Percentiles rank a stretch among this genome's conserved stretches.
phyloP scores from a whole-genome alignment of 257 asterid genomes.

The Gynochthodes officinalis region DNA sequence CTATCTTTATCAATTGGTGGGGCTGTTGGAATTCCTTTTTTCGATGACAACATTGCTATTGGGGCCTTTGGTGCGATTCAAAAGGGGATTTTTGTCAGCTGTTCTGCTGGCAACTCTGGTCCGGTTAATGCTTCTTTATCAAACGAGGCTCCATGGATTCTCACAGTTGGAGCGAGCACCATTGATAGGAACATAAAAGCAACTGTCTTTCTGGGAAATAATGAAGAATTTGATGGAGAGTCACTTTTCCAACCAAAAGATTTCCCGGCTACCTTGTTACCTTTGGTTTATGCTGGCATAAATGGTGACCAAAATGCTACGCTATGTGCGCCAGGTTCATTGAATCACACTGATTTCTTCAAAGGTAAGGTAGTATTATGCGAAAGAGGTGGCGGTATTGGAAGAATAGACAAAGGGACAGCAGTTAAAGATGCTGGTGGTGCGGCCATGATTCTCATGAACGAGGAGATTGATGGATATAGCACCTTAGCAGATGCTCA shows the following conservation, averaged over 20 bases:
- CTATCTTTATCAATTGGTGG: constrained; percentile 27
- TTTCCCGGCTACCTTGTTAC: constrained; percentile 11
- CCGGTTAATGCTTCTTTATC: constrained; percentile 12
- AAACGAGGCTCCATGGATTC: constrained; percentile 32
- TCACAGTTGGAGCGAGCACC: constrained; percentile 35
- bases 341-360: constrained; percentile 8
- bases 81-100: constrained; percentile 28
- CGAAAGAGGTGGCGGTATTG: constrained; percentile 16
- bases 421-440: constrained; percentile 30
- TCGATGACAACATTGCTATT: constrained; percentile 18
- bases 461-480: constrained; percentile 12
- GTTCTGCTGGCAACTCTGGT: constrained; percentile 28
- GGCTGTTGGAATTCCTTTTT: constrained; percentile 7
- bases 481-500: constrained; percentile 23
- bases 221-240: constrained; percentile 18
- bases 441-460: constrained; percentile 31
- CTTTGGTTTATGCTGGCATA: constrained; percentile 21
- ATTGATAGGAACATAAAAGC: constrained; percentile 24
- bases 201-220: constrained; percentile 25
- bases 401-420: constrained; percentile 18
- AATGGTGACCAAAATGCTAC: constrained; percentile 6
- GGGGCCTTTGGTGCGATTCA: constrained; percentile 24
- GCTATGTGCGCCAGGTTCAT: constrained; percentile 11
- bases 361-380: constrained; percentile 29
- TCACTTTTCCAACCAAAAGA: constrained; percentile 24